Percentiles rank a stretch among this genome's conserved stretches.
Evolutionary conservation across 768 basidiomycete genomes (phyloP).

Genomic region (Boletellus ananas): DNA sequence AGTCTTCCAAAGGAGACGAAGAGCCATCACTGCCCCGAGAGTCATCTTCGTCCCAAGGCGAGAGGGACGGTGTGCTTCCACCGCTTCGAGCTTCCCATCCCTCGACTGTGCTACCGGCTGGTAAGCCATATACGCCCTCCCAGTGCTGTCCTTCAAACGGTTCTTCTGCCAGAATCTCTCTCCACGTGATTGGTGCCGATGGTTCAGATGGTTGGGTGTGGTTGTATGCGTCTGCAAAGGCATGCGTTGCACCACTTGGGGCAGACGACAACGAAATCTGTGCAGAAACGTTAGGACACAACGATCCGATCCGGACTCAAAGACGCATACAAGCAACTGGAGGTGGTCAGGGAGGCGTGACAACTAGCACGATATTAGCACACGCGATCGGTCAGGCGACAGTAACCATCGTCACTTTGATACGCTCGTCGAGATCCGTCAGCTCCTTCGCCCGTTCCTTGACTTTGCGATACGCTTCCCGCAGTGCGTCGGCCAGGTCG

Average conservation of each 20-base stretch:
- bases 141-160: conserved; percentile 86
- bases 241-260: conserved; percentile 46
- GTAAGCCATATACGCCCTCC: conserved; percentile 64
- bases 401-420: conserved; percentile 43
- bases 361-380: conserved; percentile 33
- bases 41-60: conserved; percentile 58
- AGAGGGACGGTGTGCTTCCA: conserved; percentile 65
- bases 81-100: conserved; percentile 45
- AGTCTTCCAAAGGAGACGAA: conserved; percentile 11
- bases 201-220: conserved; percentile 29
- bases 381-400: background rate
- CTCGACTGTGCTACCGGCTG: conserved; percentile 44
- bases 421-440: conserved; percentile 61
- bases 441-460: conserved; percentile 47
- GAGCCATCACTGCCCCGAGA: conserved; percentile 19
- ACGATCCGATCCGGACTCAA: too few species aligned
- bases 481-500: conserved; percentile 55
- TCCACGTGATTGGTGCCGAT: conserved; percentile 59
- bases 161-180: conserved; percentile 74
- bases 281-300: conserved; percentile 2
- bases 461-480: conserved; percentile 48
- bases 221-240: conserved; percentile 52
- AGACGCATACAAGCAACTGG: conserved; percentile 58
- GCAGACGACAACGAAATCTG: conserved; percentile 58
- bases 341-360: conserved; percentile 68